phyloP scores from a whole-genome alignment of 2,329 filamentous ascomycete species.

The Aspergillus ruber region DNA sequence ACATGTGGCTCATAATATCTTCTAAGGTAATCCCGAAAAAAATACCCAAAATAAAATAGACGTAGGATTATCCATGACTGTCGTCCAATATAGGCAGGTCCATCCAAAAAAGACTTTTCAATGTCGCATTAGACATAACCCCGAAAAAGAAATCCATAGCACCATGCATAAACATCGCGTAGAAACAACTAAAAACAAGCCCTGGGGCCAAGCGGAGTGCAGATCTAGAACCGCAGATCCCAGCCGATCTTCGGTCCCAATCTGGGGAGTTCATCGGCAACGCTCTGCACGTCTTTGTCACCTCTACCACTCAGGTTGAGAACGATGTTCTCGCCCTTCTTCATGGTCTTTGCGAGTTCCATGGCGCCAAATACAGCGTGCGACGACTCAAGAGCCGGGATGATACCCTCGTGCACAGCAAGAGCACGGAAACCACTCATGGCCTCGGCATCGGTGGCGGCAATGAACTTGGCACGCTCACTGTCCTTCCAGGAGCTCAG shows the following conservation, averaged over 20 bases:
- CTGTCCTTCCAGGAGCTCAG: conserved; percentile 88
- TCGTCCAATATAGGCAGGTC: background rate
- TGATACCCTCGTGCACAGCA: conserved; percentile 88
- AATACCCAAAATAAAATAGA: too few species aligned
- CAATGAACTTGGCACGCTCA: conserved; percentile 77
- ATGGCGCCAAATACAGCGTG: conserved; percentile 88
- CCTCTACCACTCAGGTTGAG: conserved; percentile 90
- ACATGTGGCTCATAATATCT: too few species aligned
- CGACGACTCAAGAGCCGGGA: conserved; percentile 87
- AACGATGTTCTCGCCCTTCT: conserved; percentile 80
- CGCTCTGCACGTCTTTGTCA: conserved; percentile 98
- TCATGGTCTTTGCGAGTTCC: conserved; percentile 87
- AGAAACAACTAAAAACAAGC: background rate
- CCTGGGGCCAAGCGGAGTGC: background rate
- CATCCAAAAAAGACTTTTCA: background rate
- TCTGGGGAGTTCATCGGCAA: conserved; percentile 85
- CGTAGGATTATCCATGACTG: too few species aligned
- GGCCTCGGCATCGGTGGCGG: conserved; percentile 85
- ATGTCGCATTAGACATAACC: background rate
- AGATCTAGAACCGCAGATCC: conserved; percentile 51
- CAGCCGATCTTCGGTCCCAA: conserved; percentile 81
- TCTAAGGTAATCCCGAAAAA: too few species aligned
- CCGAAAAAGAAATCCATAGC: background rate
- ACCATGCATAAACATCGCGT: background rate
- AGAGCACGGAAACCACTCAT: conserved; percentile 81